These are phyloP conservation scores for Heterococcus sp. DNA, from an alignment of 108 stramenopile genomes.

Conservation along the genomic window DNA sequence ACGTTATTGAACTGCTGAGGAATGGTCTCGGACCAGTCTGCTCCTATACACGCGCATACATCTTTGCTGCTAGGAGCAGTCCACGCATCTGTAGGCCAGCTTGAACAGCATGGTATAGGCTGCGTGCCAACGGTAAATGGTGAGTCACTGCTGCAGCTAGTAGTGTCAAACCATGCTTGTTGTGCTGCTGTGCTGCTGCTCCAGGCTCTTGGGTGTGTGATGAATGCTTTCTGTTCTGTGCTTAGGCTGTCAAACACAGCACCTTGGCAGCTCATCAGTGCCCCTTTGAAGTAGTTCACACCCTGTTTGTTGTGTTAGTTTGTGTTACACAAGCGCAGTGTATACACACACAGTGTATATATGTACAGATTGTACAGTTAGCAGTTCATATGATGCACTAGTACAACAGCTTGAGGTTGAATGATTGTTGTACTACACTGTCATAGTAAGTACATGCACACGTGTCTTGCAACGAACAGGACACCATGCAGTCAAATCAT, in stretches of 20 bases:
- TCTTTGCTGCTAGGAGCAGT: slow-evolving; percentile 4
- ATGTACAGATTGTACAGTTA: background rate
- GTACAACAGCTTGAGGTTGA: background rate
- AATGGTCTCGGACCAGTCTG: slow-evolving; percentile 15
- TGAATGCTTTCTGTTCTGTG: background rate
- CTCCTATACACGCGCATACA: slow-evolving; percentile 22
- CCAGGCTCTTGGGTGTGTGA: slow-evolving; percentile 4
- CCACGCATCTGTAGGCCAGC: slow-evolving; percentile 6
- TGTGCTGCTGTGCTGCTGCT: background rate
- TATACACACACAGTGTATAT: background rate
- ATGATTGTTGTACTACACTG: background rate
- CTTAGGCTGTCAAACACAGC: slow-evolving; percentile 15
- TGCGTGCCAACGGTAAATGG: slow-evolving; percentile 11
- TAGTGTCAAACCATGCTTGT: slow-evolving; percentile 36
- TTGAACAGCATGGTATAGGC: slow-evolving; percentile 5
- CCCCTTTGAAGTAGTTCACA: slow-evolving; percentile 66
- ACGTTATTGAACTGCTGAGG: slow-evolving; percentile 63
- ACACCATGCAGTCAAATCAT: too few species aligned
- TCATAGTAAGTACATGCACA: too few species aligned
- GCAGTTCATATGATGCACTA: background rate
- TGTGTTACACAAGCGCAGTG: background rate
- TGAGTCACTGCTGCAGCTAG: slow-evolving; percentile 7
- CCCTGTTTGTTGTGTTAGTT: slow-evolving; percentile 2
- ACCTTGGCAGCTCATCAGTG: slow-evolving; percentile 58
- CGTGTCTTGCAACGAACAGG: too few species aligned